These are phyloP conservation scores for Coleophoma eucalyptorum DNA, from an alignment of 2,329 filamentous ascomycete genomes.

Conservation along the genomic window DNA sequence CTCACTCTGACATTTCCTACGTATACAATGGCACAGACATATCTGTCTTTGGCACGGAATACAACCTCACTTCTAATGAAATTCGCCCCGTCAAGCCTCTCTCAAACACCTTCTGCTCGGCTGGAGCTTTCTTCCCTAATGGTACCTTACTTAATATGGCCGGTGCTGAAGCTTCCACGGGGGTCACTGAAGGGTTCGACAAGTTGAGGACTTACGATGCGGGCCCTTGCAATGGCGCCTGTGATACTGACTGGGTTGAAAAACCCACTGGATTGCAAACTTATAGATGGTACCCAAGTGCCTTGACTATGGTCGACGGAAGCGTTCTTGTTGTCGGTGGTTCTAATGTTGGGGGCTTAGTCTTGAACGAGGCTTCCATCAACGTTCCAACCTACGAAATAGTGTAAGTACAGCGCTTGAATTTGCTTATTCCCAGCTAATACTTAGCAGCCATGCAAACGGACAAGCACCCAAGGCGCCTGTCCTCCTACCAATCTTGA, in stretches of 20 bases:
- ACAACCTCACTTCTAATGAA: background rate
- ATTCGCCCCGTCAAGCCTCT: background rate
- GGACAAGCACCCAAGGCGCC: background rate
- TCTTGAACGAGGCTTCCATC: conserved; percentile 2
- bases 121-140: conserved; percentile 1
- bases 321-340: conserved; percentile 1
- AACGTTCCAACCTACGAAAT: conserved; percentile 2
- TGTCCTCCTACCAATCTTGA: background rate
- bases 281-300: conserved; percentile 1
- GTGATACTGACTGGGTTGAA: conserved; percentile 1
- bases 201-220: conserved; percentile 1
- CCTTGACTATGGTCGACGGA: background rate
- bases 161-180: background rate
- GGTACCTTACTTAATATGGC: conserved; percentile 1
- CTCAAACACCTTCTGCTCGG: conserved; percentile 1
- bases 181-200: conserved; percentile 2
- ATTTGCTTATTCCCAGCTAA: too few species aligned
- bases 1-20: background rate
- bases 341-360: background rate
- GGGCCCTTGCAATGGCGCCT: conserved; percentile 3
- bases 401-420: background rate
- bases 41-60: conserved; percentile 1
- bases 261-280: background rate
- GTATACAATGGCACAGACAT: background rate
- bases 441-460: background rate